Conservation (phyloP, 1,139 yeast genomes). For the Nakaseomyces kungkrabaensis region DNA sequence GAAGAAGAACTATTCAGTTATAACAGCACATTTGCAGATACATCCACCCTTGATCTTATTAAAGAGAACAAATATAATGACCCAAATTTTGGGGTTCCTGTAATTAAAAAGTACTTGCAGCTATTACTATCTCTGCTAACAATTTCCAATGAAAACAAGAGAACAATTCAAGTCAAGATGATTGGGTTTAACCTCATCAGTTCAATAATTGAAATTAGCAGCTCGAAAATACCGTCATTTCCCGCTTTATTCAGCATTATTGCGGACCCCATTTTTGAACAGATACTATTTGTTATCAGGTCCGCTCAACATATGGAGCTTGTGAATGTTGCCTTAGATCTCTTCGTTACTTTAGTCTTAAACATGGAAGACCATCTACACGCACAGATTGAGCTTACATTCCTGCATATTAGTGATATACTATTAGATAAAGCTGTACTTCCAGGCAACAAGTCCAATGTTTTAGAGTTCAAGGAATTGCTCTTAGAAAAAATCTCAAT, state of each 20-base stretch:
- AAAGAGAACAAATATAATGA: not conserved
- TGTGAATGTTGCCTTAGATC: constrained; percentile 61
- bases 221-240: constrained; percentile 53
- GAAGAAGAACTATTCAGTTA: not conserved
- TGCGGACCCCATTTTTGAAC: constrained; percentile 71
- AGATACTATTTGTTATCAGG: constrained; percentile 67
- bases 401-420: constrained; percentile 46
- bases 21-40: not conserved
- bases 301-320: constrained; percentile 54
- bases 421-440: constrained; percentile 37
- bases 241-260: constrained; percentile 56
- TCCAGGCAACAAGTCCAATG: constrained; percentile 1
- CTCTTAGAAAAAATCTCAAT: constrained; percentile 74
- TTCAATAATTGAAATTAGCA: constrained; percentile 74
- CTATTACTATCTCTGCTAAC: constrained; percentile 72
- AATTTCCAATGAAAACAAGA: constrained; percentile 53
- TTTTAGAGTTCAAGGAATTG: constrained; percentile 50
- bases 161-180: constrained; percentile 76
- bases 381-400: constrained; percentile 58
- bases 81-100: constrained; percentile 28
- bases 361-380: constrained; percentile 48
- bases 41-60: not conserved
- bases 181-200: constrained; percentile 69
- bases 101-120: constrained; percentile 38
- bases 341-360: constrained; percentile 56